These are phyloP conservation scores for Claviceps capensis DNA, from an alignment of 2,329 filamentous ascomycete species.

Conservation along the genomic window DNA sequence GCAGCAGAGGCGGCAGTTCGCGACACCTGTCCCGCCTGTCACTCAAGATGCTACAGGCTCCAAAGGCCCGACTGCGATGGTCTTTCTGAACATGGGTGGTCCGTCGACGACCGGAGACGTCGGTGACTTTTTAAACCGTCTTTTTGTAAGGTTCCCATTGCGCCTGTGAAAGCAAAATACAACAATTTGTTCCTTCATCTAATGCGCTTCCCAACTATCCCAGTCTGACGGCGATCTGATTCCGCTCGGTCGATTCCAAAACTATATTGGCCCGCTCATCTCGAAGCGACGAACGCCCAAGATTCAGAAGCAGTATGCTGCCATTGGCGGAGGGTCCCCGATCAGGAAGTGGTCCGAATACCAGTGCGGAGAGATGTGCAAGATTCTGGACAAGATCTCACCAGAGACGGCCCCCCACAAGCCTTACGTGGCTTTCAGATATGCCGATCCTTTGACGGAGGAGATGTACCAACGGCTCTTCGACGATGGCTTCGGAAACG, in stretches of 20 bases:
- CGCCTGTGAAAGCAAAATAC: neutral
- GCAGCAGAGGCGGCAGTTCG: constrained; percentile 19
- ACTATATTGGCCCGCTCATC: constrained; percentile 80
- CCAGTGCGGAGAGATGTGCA: constrained; percentile 92
- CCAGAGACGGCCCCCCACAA: constrained; percentile 93
- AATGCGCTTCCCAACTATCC: neutral
- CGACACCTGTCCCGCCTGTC: constrained; percentile 51
- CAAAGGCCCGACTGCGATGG: constrained; percentile 87
- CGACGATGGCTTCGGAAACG: constrained; percentile 78
- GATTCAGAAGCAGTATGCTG: constrained; percentile 89
- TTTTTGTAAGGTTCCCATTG: constrained; percentile 56
- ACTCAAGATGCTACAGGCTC: constrained; percentile 59
- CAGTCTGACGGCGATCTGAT: constrained; percentile 90
- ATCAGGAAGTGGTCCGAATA: constrained; percentile 98
- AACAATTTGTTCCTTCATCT: constrained; percentile 1
- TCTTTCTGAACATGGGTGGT: constrained; percentile 98
- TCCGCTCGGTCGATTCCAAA: constrained; percentile 82
- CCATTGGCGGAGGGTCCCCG: constrained; percentile 92
- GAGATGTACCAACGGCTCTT: constrained; percentile 78
- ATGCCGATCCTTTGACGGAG: constrained; percentile 86
- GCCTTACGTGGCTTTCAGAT: constrained; percentile 94
- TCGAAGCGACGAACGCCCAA: constrained; percentile 81
- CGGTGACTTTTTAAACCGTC: constrained; percentile 71
- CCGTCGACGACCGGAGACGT: constrained; percentile 83
- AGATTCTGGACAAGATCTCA: constrained; percentile 78